phyloP scores from a whole-genome alignment of 495 filamentous ascomycete species.

The Penicillium dipodomyicola region DNA sequence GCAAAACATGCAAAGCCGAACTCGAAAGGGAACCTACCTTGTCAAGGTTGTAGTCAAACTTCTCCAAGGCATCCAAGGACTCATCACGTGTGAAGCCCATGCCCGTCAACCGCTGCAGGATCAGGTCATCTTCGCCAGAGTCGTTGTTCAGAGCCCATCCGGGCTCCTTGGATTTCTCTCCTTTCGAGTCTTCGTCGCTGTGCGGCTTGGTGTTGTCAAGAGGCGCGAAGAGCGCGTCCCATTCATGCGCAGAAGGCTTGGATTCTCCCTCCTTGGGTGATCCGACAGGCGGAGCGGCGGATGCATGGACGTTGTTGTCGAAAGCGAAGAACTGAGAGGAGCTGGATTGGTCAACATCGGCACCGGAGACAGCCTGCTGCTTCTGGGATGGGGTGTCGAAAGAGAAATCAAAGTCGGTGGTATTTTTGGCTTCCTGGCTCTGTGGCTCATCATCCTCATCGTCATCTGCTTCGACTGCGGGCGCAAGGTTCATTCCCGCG shows the following conservation, averaged over 20 bases:
- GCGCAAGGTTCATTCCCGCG: conserved; percentile 64
- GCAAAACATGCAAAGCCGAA: not conserved
- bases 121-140: conserved; percentile 83
- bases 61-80: conserved; percentile 83
- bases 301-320: conserved; percentile 51
- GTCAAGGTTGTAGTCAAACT: conserved; percentile 92
- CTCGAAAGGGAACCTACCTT: conserved; percentile 61
- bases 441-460: conserved; percentile 62
- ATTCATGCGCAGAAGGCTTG: conserved; percentile 62
- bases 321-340: conserved; percentile 46
- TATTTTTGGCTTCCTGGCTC: conserved; percentile 40
- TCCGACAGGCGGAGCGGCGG: conserved; percentile 24
- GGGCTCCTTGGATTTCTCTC: conserved; percentile 42
- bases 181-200: conserved; percentile 26
- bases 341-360: conserved; percentile 19
- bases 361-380: conserved; percentile 23
- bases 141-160: conserved; percentile 70
- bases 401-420: conserved; percentile 68
- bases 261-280: conserved; percentile 30
- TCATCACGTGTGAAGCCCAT: conserved; percentile 86
- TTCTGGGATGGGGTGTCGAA: conserved; percentile 52
- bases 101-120: conserved; percentile 81
- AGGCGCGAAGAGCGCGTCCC: conserved; percentile 91
- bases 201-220: conserved; percentile 57
- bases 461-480: conserved; percentile 75